Evolutionary conservation across 2,329 filamentous ascomycete genomes (phyloP).

Genomic region (Pezicula rhizophila): DNA sequence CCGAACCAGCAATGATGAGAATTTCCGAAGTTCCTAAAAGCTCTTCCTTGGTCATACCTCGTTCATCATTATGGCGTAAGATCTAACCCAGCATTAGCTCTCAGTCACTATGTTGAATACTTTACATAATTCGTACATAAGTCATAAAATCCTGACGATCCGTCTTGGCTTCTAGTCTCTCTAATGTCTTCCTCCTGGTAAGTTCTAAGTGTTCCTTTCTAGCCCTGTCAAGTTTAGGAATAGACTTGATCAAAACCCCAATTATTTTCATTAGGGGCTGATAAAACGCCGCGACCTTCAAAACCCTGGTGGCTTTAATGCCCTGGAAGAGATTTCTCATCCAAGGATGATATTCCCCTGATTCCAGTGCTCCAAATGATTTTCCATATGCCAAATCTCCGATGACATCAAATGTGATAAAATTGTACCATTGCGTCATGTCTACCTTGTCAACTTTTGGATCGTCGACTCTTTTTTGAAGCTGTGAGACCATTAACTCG

Average conservation of each 20-base stretch:
- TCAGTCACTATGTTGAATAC: neutral
- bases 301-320: too few relatives aligned
- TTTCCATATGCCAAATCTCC: constrained; percentile 42
- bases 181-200: too few relatives aligned
- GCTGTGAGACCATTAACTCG: neutral
- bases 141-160: neutral
- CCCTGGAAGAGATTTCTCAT: too few relatives aligned
- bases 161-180: too few relatives aligned
- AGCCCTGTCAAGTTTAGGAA: too few relatives aligned
- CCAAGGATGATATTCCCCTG: neutral
- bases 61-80: neutral
- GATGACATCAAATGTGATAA: constrained; percentile 35
- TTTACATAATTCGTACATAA: neutral
- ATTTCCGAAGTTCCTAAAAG: neutral
- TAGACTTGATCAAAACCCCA: too few relatives aligned
- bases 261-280: too few relatives aligned
- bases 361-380: constrained; percentile 32
- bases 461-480: neutral
- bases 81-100: neutral
- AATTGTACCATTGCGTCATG: constrained; percentile 19
- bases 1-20: constrained; percentile 19
- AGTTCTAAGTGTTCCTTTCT: too few relatives aligned
- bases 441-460: too few relatives aligned
- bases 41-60: neutral
- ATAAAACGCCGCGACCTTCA: too few relatives aligned